Conservation (phyloP, 2,329 filamentous ascomycete species). For the Exophiala sideris region DNA sequence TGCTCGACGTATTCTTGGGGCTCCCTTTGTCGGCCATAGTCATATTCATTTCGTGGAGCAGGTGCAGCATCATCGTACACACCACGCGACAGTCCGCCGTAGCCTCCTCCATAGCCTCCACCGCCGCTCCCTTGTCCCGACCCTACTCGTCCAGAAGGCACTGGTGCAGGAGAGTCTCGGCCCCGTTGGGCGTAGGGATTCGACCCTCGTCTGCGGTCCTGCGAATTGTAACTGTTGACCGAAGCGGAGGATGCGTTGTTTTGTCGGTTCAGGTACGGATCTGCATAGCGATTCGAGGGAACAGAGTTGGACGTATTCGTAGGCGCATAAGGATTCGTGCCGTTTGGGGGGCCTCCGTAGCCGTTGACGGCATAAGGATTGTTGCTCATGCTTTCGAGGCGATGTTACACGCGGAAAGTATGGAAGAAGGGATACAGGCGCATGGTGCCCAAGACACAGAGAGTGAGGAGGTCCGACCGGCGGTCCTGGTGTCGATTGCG, state of each 20-base stretch:
- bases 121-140: constrained; percentile 13
- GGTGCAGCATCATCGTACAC: constrained; percentile 15
- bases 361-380: constrained; percentile 25
- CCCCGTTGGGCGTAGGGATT: constrained; percentile 27
- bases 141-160: constrained; percentile 13
- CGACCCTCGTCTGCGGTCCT: constrained; percentile 22
- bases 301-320: constrained; percentile 18
- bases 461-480: background rate
- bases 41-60: constrained; percentile 17
- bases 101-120: constrained; percentile 25
- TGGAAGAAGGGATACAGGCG: background rate
- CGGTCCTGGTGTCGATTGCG: too few relatives aligned
- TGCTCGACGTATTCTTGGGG: constrained; percentile 17
- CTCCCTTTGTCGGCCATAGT: constrained; percentile 13
- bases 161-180: constrained; percentile 17
- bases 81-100: constrained; percentile 18
- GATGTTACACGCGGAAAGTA: background rate
- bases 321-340: constrained; percentile 24
- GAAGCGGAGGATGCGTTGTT: constrained; percentile 27
- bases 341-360: constrained; percentile 13
- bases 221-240: constrained; percentile 26
- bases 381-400: constrained; percentile 15
- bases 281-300: constrained; percentile 18
- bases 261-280: constrained; percentile 23
- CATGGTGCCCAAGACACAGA: constrained; percentile 4